Evolutionary conservation across 176 grass and related monocot species (phyloP).

Genomic region (Phoenix roebelenii): DNA sequence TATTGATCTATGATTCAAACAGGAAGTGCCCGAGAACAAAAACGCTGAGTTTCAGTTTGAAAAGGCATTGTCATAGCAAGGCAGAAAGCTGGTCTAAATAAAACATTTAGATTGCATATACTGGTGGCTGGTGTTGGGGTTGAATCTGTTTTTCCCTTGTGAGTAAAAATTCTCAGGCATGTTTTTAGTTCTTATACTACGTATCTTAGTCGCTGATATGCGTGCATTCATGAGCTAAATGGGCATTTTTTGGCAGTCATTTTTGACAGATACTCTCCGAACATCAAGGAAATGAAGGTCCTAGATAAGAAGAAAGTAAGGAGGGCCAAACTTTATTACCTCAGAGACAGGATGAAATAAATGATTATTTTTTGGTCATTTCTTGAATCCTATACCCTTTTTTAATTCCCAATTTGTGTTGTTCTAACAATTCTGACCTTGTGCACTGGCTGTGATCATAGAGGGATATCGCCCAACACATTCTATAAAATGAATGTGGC

Average conservation of each 20-base stretch:
- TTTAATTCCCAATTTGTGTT: no score
- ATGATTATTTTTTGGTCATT: background rate
- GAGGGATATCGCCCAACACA: no score
- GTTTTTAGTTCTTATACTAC: no score
- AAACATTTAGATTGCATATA: conserved; percentile 77
- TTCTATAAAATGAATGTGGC: no score
- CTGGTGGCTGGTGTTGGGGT: conserved; percentile 71
- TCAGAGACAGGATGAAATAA: conserved; percentile 85
- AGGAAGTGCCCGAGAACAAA: conserved; percentile 98
- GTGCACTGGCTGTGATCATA: no score
- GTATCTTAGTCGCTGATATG: no score
- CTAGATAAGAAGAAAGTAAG: conserved; percentile 76
- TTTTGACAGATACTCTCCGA: conserved; percentile 50
- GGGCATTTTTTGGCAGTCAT: no score
- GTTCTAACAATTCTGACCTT: no score
- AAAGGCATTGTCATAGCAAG: conserved; percentile 89
- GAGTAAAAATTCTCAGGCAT: conserved; percentile 20
- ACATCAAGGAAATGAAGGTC: conserved; percentile 87
- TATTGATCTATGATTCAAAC: conserved; percentile 21
- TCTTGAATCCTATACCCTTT: no score
- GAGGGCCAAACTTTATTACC: conserved; percentile 91
- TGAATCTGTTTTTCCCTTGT: conserved; percentile 81
- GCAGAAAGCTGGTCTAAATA: conserved; percentile 66
- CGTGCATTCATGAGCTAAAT: no score
- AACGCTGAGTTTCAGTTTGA: conserved; percentile 49